Evolutionary conservation across 1,284 basidiomycete species (phyloP).

Genomic region (Apiotrichum sp.): DNA sequence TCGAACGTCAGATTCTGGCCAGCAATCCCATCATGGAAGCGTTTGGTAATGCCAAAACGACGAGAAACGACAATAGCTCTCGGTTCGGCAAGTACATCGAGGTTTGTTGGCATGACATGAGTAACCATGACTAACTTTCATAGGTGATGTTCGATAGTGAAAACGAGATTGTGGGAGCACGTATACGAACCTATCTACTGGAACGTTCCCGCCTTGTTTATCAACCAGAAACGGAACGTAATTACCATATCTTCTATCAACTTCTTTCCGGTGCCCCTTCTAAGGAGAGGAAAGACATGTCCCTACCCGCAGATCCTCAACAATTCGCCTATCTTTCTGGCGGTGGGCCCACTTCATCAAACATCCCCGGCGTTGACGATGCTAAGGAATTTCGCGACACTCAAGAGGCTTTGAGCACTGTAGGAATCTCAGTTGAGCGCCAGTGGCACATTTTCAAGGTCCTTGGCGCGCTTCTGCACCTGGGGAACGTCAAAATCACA

Average conservation of each 20-base stretch:
- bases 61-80: constrained; percentile 97
- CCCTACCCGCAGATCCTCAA: constrained; percentile 69
- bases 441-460: constrained; percentile 98
- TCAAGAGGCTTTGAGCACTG: constrained; percentile 89
- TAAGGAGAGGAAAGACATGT: constrained; percentile 92
- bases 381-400: constrained; percentile 90
- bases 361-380: constrained; percentile 89
- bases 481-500: constrained; percentile 91
- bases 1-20: constrained; percentile 93
- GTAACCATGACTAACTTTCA: not conserved
- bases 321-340: constrained; percentile 93
- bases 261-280: constrained; percentile 92
- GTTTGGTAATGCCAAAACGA: constrained; percentile 99
- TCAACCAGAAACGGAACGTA: constrained; percentile 92
- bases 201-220: constrained; percentile 97
- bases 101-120: constrained; percentile 50
- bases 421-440: constrained; percentile 93
- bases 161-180: constrained; percentile 94
- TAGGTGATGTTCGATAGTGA: constrained; percentile 88
- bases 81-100: constrained; percentile 99
- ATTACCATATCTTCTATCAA: constrained; percentile 99
- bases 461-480: constrained; percentile 85
- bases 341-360: constrained; percentile 77
- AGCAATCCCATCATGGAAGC: constrained; percentile 99
- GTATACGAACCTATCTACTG: constrained; percentile 93